These are phyloP conservation scores for Backusella macrospora DNA, from an alignment of 192 early-diverging fungal species.

Conservation along the genomic window DNA sequence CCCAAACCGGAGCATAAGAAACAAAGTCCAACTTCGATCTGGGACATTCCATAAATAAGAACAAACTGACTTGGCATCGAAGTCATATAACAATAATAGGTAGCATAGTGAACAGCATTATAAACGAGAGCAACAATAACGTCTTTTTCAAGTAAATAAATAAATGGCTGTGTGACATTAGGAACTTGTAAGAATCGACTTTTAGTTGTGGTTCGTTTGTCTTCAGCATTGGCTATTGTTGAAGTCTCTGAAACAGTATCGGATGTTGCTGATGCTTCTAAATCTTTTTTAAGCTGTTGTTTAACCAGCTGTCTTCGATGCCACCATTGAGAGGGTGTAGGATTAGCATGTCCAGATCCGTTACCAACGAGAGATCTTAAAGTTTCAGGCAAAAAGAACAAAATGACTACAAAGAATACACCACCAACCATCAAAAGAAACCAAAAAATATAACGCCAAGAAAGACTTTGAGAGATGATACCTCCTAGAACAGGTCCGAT, in stretches of 20 bases:
- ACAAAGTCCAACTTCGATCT: conserved; percentile 43
- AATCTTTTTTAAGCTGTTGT: background rate
- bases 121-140: conserved; percentile 35
- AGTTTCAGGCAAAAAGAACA: conserved; percentile 51
- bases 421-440: conserved; percentile 34
- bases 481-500: conserved; percentile 46
- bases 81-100: conserved; percentile 46
- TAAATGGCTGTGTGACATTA: conserved; percentile 38
- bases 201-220: conserved; percentile 26
- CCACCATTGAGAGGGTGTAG: conserved; percentile 32
- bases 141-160: conserved; percentile 31
- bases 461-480: conserved; percentile 26
- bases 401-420: conserved; percentile 26
- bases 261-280: background rate
- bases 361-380: conserved; percentile 46
- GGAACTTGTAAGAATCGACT: conserved; percentile 37
- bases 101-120: conserved; percentile 38
- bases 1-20: conserved; percentile 50
- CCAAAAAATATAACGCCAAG: conserved; percentile 49
- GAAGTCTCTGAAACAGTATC: conserved; percentile 4
- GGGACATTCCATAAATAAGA: conserved; percentile 37
- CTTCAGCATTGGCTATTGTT: background rate
- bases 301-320: background rate
- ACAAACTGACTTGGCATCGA: conserved; percentile 41
- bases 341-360: conserved; percentile 41